Evolutionary conservation across 2,329 filamentous ascomycete genomes (phyloP), one percentile per base, ranked within the genome.

Genomic region (Septoria petroselini): DNA sequence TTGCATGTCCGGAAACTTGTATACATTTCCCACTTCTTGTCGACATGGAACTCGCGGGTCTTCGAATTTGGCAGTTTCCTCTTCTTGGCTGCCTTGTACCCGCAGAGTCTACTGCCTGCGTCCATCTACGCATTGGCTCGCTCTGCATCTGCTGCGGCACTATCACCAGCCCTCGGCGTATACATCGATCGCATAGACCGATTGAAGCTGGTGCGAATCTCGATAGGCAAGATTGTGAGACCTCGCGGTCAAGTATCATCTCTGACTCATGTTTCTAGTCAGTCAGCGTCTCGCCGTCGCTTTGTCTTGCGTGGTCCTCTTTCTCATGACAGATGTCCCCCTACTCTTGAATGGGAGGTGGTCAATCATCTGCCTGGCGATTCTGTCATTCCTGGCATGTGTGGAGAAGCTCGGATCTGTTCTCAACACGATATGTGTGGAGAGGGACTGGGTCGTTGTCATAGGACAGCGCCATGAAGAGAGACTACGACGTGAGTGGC

Each of bases 51-150:
- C 53, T 70, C 71, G 1, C 67, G 74, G 15, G 63, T 68, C 1
- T 76, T 76, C 58, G 74, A 77, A 55, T 76, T 77, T 52, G 73
- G 71, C 27, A 70, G 73, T n/a, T 70, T 76, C 9, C 65, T 77
- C 9, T 77, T 76, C 58, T 65, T 77, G 1, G 71, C 72, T 2
- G 56, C 63, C 3, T 70, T 75, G 25, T 76, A 70, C 41, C 73
- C 73, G 0, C 59, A 73, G 0, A 86, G 83, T 0, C 70, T 89
- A 17, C 72, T 85, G 17, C 84, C 81, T 29, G 75, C 83, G 48
- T 87, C 84, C 0, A 69, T 84, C n/a, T 89, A 88, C 61, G 85
- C 85, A 0, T 68, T 88, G 5, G 71, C 76, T 4, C 78, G 85
- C 17, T 75, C 79, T 4, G 68, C 73, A 0, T 72, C 80, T 0